Conservation (phyloP, 805 yeast genomes). For the Debaryomyces castellii region DNA sequence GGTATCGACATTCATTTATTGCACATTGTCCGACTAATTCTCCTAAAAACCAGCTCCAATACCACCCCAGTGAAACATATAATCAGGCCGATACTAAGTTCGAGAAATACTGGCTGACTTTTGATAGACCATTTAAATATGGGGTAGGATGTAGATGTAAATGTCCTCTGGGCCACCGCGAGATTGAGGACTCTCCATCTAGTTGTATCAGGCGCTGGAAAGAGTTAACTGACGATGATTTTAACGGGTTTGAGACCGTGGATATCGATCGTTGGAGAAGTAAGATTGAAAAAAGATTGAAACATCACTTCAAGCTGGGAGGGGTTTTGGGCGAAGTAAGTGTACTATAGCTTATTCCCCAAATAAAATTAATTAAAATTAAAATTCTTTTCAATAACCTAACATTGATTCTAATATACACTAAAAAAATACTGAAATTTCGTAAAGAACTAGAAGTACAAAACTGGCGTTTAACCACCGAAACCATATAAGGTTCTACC, state of each 20-base stretch:
- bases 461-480: slow-evolving; percentile 76
- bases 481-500: slow-evolving; percentile 99
- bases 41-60: slow-evolving; percentile 50
- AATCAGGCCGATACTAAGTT: slow-evolving; percentile 9
- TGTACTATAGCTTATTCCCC: slow-evolving; percentile 4
- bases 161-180: slow-evolving; percentile 57
- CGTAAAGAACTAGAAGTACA: slow-evolving; percentile 13
- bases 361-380: too few relatives aligned
- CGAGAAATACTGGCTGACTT: slow-evolving; percentile 33
- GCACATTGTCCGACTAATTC: slow-evolving; percentile 79
- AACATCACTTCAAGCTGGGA: slow-evolving; percentile 19
- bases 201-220: slow-evolving; percentile 57
- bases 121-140: slow-evolving; percentile 27
- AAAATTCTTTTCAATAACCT: background rate
- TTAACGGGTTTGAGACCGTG: slow-evolving; percentile 14
- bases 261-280: slow-evolving; percentile 26
- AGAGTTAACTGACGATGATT: slow-evolving; percentile 32
- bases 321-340: slow-evolving; percentile 18
- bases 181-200: slow-evolving; percentile 55
- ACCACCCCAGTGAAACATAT: slow-evolving; percentile 31
- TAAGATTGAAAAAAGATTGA: slow-evolving; percentile 18
- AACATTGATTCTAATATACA: slow-evolving; percentile 25
- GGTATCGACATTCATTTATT: slow-evolving; percentile 78
- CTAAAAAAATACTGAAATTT: slow-evolving; percentile 11
- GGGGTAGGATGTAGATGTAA: slow-evolving; percentile 86